These are phyloP conservation scores for Beauveria medogensis DNA, from an alignment of 2,329 filamentous ascomycete genomes.

Conservation along the genomic window DNA sequence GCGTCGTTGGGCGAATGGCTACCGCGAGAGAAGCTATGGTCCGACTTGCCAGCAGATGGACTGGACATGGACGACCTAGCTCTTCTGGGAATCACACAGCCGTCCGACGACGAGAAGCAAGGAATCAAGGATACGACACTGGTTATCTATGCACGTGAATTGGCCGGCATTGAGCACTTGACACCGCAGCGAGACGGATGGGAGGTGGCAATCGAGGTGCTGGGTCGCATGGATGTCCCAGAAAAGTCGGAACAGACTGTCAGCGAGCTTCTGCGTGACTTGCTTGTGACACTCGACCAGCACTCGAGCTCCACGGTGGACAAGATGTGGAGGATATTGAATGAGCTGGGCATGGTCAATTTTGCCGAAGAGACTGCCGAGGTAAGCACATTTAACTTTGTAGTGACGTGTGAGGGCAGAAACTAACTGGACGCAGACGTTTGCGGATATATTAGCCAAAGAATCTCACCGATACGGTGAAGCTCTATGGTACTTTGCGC, in stretches of 20 bases:
- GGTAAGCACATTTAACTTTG: constrained; percentile 42
- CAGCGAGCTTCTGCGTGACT: constrained; percentile 58
- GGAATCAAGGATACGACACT: constrained; percentile 75
- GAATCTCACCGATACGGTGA: constrained; percentile 74
- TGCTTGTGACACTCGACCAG: constrained; percentile 54
- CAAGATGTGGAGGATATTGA: constrained; percentile 71
- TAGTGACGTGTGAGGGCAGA: background rate
- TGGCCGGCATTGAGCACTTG: constrained; percentile 49
- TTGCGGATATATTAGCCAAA: constrained; percentile 68
- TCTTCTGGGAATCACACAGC: constrained; percentile 61
- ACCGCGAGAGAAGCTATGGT: constrained; percentile 32
- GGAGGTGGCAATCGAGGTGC: constrained; percentile 78
- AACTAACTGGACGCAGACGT: constrained; percentile 50
- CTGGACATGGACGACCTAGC: constrained; percentile 80
- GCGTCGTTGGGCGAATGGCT: constrained; percentile 81
- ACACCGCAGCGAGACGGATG: constrained; percentile 60
- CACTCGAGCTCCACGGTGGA: constrained; percentile 67
- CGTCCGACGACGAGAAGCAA: constrained; percentile 49
- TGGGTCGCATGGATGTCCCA: constrained; percentile 71
- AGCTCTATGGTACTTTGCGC: constrained; percentile 82
- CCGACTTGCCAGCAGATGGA: constrained; percentile 50
- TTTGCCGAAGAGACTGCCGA: constrained; percentile 77
- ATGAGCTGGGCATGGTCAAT: constrained; percentile 66
- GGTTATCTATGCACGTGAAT: constrained; percentile 62
- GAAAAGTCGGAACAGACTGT: constrained; percentile 66